Evolutionary conservation across 148 eudicot species (phyloP).

Genomic region (Cornus kousa): DNA sequence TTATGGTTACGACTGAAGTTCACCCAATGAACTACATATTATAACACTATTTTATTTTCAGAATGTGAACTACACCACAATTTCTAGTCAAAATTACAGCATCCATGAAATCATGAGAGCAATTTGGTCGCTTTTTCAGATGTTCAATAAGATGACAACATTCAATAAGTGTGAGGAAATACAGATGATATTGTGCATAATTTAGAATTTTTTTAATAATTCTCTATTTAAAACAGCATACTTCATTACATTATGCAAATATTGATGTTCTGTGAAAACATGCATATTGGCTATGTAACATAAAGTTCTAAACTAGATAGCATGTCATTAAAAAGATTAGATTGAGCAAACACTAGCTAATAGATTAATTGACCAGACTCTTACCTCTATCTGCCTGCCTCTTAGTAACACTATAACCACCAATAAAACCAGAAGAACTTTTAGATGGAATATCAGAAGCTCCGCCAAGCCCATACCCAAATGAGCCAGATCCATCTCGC

Average conservation of each 20-base stretch:
- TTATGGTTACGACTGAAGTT: not conserved
- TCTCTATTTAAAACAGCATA: not conserved
- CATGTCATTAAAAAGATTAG: not conserved
- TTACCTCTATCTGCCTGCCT: constrained; percentile 66
- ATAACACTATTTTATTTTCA: not conserved
- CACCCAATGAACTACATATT: not conserved
- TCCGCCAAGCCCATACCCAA: constrained; percentile 58
- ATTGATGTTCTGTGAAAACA: not conserved
- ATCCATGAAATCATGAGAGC: not conserved
- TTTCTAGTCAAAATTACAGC: not conserved
- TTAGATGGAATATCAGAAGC: constrained; percentile 40
- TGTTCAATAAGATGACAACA: not conserved
- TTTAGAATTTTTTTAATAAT: not conserved
- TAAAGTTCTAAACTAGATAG: not conserved
- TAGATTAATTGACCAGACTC: not conserved
- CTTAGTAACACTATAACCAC: constrained; percentile 56
- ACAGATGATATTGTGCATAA: not conserved
- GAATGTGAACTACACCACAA: not conserved
- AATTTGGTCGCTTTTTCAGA: not conserved
- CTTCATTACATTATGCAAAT: not conserved
- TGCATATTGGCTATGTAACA: not conserved
- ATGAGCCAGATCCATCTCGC: constrained; percentile 50
- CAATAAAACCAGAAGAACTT: constrained; percentile 54
- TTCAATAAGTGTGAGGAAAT: not conserved
- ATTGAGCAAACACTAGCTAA: not conserved